A percentile compares a stretch with the other conserved stretches of the same genome.
These are phyloP conservation scores for Solanum hybrid DNA, from an alignment of 305 asterid genomes.

Conservation along the genomic window DNA sequence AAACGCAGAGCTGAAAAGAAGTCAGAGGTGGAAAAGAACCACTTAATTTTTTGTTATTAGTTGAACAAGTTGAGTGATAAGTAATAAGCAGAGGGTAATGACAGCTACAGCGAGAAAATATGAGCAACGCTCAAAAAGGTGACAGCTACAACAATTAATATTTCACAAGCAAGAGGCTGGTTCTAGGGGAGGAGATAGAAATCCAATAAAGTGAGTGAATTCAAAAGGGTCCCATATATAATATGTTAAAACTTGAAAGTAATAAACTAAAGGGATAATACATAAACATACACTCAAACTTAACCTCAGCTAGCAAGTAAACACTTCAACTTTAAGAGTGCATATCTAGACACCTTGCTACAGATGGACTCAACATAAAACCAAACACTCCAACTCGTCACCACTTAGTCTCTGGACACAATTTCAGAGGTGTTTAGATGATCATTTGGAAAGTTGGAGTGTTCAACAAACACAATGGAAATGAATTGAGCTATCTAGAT, in stretches of 20 bases:
- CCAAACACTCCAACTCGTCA: not conserved
- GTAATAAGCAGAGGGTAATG: not conserved
- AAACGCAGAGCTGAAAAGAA: constrained; percentile 34
- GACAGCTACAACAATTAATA: not conserved
- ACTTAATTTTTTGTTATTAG: not conserved
- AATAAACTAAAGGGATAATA: not conserved
- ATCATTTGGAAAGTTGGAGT: not conserved
- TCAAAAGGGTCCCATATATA: not conserved
- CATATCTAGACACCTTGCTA: not conserved
- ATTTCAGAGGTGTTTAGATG: not conserved
- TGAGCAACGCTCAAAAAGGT: not conserved
- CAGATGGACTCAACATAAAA: not conserved
- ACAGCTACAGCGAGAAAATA: not conserved
- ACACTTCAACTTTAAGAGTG: not conserved
- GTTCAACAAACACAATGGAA: not conserved
- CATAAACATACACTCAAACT: not conserved
- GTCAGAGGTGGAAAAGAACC: not conserved
- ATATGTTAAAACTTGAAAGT: not conserved
- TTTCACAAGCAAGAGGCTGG: not conserved
- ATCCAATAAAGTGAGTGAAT: not conserved
- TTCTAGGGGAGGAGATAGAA: not conserved
- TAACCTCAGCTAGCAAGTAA: not conserved
- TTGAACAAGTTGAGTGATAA: not conserved
- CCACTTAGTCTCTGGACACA: not conserved
- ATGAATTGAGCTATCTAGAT: not conserved